Percentiles rank a stretch among this genome's conserved stretches.
These are phyloP conservation scores for Odontarrhena argentea DNA, from an alignment of 345 rosid species.

Conservation along the genomic window DNA sequence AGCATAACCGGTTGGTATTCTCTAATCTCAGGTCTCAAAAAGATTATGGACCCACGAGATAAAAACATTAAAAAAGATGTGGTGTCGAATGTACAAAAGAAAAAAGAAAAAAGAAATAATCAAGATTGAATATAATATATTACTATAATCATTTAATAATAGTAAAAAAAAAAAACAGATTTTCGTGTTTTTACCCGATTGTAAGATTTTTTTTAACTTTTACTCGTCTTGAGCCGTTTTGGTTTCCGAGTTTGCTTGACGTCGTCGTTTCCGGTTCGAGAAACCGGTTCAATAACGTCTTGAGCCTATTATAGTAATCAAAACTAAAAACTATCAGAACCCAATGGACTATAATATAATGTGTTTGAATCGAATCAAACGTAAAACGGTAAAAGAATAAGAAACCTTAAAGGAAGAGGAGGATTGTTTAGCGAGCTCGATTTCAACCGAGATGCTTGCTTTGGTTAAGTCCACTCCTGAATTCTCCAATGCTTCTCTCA, in stretches of 20 bases:
- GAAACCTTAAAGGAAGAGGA: slow-evolving; percentile 37
- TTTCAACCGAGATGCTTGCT: slow-evolving; percentile 87
- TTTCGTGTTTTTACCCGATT: slow-evolving; percentile 27
- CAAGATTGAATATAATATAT: slow-evolving; percentile 33
- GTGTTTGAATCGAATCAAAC: slow-evolving; percentile 1
- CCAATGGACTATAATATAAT: neutral
- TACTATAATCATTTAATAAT: slow-evolving; percentile 17
- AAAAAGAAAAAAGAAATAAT: slow-evolving; percentile 1
- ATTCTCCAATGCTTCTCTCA: slow-evolving; percentile 76
- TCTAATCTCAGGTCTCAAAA: slow-evolving; percentile 33
- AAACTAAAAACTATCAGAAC: neutral
- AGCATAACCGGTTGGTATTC: slow-evolving; percentile 40
- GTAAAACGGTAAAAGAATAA: slow-evolving; percentile 1
- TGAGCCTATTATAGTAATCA: slow-evolving; percentile 26
- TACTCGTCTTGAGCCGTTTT: slow-evolving; percentile 37
- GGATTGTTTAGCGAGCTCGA: slow-evolving; percentile 73
- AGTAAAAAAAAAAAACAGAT: slow-evolving; percentile 8
- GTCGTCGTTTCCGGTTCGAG: slow-evolving; percentile 36
- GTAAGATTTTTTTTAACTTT: neutral
- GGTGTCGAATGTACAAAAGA: slow-evolving; percentile 30
- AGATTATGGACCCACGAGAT: slow-evolving; percentile 37
- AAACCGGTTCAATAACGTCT: slow-evolving; percentile 26
- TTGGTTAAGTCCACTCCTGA: slow-evolving; percentile 89
- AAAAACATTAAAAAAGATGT: slow-evolving; percentile 5
- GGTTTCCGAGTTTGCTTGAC: slow-evolving; percentile 39